Evolutionary conservation across 441 rosid genomes (phyloP).

Genomic region (Metrosideros polymorpha): DNA sequence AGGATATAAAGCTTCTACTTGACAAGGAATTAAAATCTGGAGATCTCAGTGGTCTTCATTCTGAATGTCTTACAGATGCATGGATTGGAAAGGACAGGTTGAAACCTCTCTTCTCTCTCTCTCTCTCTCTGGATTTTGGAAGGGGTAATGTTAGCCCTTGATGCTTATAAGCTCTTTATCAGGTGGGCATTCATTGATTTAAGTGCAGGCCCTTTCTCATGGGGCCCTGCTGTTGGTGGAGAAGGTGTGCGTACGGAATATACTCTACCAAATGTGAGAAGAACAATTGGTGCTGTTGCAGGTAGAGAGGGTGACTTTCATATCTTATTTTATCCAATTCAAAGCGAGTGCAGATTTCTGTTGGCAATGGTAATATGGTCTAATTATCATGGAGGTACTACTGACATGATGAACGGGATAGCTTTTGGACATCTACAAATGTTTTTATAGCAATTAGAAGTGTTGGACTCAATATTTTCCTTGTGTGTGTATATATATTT

Average conservation of each 20-base stretch:
- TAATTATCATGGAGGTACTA: not conserved
- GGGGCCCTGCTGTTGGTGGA: slow-evolving; percentile 99
- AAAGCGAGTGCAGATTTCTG: not conserved
- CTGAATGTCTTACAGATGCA: slow-evolving; percentile 92
- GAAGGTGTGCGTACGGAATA: slow-evolving; percentile 93
- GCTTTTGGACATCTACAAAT: not conserved
- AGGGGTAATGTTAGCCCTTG: not conserved
- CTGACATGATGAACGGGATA: not conserved
- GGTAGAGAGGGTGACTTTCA: slow-evolving; percentile 23
- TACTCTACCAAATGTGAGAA: slow-evolving; percentile 90
- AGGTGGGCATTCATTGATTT: slow-evolving; percentile 99
- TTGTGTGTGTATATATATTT: not conserved
- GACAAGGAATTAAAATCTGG: slow-evolving; percentile 65
- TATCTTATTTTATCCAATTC: not conserved
- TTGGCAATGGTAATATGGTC: not conserved
- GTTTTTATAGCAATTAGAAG: not conserved
- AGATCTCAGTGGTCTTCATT: slow-evolving; percentile 57
- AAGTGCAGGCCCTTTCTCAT: slow-evolving; percentile 92
- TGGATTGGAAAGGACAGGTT: slow-evolving; percentile 99
- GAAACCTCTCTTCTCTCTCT: slow-evolving; percentile 18
- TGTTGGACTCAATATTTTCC: not conserved
- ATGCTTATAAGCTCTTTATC: slow-evolving; percentile 12
- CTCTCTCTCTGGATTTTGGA: not conserved
- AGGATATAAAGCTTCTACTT: slow-evolving; percentile 57
- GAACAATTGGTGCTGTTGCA: slow-evolving; percentile 96